Base-by-base conservation (phyloP, 2,329 filamentous ascomycete genomes). In the Onygenales sp. region DNA sequence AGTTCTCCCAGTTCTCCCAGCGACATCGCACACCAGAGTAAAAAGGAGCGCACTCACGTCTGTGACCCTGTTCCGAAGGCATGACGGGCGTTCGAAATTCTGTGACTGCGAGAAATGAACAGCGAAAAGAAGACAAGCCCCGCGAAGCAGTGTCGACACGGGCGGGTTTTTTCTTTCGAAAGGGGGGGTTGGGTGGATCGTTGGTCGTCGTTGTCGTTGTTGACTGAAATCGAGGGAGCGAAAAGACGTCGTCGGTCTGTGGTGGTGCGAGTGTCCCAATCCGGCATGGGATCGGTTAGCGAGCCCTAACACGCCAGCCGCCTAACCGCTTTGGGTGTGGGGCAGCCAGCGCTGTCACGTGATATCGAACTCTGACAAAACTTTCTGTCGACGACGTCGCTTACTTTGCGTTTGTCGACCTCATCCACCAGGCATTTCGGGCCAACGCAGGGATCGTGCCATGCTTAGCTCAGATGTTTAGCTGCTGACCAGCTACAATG, bases 61-160 rank as follows among this genome's bases (percentile, higher is more conserved):
- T 84, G 84, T 91, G 86, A 78, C 87, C 87, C 73, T 85, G 80
- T 83, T 88, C 86, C 72, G 87, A 85, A 86, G 86, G 83, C 87
- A 93, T 93, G 76, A 82, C 90, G 85, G 49, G 49, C 46, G 10
- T 37, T 36, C 46, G 46, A 48, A 48, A 27, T 17, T 39, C 40
- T 52, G 33, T 39, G 14, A 43, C 31, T 44, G n/a, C 17, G 32
- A 52, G 31, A 77, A 76, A 37, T 33, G 42, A 37, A 42, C 39
- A 40, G 42, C 47, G 43, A 49, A 46, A 37, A 50, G 39, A 45
- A 9, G 11, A 34, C 31, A 54, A 42, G 44, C 37, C 51, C 42
- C 8, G 36, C 44, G 17, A 14, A 36, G 4, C 21, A 47, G 8
- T 42, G 43, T 52, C 51, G 6, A 31, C 7, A 27, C 11, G 17